A percentile compares a stretch with the other conserved stretches of the same genome.
These are phyloP conservation scores for Lithospermum erythrorhizon DNA, from an alignment of 257 asterid genomes.

Conservation along the genomic window DNA sequence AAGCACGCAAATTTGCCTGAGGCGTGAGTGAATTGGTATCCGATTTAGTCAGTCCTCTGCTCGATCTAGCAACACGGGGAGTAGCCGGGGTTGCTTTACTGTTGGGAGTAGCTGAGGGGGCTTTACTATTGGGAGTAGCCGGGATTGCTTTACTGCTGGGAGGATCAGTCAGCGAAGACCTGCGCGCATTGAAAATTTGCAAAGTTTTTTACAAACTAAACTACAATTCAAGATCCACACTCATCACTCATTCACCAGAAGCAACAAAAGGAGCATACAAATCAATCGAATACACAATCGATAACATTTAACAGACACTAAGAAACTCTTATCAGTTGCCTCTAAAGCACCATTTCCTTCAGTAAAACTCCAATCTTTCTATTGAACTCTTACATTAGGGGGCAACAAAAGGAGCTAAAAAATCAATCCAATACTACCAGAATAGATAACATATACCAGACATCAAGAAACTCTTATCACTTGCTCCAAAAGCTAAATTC, in stretches of 20 bases:
- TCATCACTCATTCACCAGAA: neutral
- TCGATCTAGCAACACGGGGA: constrained; percentile 38
- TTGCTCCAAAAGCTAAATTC: neutral
- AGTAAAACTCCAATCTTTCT: too few species aligned
- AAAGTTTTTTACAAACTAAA: neutral
- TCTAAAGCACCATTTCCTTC: too few species aligned
- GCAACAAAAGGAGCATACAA: neutral
- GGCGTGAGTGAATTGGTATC: constrained; percentile 58
- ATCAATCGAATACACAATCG: neutral
- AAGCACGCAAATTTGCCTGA: constrained; percentile 38
- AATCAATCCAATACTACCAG: neutral
- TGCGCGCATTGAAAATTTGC: constrained; percentile 11
- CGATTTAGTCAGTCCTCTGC: constrained; percentile 41
- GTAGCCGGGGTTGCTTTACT: constrained; percentile 41
- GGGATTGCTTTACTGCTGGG: neutral
- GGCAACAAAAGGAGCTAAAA: neutral
- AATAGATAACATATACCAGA: too few species aligned
- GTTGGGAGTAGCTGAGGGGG: constrained; percentile 28
- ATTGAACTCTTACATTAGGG: too few species aligned
- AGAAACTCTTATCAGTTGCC: too few species aligned
- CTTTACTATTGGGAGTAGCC: constrained; percentile 11
- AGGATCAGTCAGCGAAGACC: constrained; percentile 51
- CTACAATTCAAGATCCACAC: constrained; percentile 1
- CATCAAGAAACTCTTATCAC: too few species aligned
- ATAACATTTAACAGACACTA: too few species aligned